Percentiles rank a stretch among this genome's conserved stretches.
Conservation (phyloP, 352 stramenopile species). For the Thalassiosira livingstoniorum region DNA sequence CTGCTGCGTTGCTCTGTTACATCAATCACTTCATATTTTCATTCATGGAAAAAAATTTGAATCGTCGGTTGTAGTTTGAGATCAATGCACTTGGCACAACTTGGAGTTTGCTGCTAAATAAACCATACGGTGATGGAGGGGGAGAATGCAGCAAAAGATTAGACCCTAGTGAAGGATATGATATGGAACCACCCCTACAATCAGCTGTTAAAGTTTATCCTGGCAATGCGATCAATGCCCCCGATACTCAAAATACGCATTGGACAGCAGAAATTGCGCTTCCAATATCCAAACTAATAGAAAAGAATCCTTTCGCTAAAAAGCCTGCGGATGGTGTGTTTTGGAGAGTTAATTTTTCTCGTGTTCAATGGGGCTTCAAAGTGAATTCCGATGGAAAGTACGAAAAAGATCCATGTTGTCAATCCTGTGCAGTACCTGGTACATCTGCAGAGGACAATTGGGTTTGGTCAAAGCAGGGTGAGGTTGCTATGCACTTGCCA, state of each 20-base stretch:
- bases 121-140: constrained; percentile 54
- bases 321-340: constrained; percentile 37
- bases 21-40: constrained; percentile 10
- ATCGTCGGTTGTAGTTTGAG: constrained; percentile 42
- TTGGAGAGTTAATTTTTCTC: constrained; percentile 62
- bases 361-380: constrained; percentile 55
- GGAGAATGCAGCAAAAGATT: constrained; percentile 55
- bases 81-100: constrained; percentile 62
- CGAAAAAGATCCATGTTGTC: constrained; percentile 49
- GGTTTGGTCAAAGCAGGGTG: constrained; percentile 49
- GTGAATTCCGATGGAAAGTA: constrained; percentile 41
- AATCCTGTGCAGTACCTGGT: constrained; percentile 45
- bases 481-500: constrained; percentile 56
- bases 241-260: constrained; percentile 44
- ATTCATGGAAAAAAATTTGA: constrained; percentile 1
- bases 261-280: constrained; percentile 59
- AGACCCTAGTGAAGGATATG: constrained; percentile 45
- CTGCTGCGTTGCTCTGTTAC: background rate
- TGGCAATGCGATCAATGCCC: constrained; percentile 43
- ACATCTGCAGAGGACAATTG: constrained; percentile 51
- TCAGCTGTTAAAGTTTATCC: constrained; percentile 48
- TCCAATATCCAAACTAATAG: constrained; percentile 53
- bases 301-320: constrained; percentile 30
- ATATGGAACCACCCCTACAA: constrained; percentile 43
- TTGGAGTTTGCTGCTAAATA: constrained; percentile 55